Evolutionary conservation across 2,329 filamentous ascomycete species (phyloP).

Genomic region (Pestalotiopsis sp.): DNA sequence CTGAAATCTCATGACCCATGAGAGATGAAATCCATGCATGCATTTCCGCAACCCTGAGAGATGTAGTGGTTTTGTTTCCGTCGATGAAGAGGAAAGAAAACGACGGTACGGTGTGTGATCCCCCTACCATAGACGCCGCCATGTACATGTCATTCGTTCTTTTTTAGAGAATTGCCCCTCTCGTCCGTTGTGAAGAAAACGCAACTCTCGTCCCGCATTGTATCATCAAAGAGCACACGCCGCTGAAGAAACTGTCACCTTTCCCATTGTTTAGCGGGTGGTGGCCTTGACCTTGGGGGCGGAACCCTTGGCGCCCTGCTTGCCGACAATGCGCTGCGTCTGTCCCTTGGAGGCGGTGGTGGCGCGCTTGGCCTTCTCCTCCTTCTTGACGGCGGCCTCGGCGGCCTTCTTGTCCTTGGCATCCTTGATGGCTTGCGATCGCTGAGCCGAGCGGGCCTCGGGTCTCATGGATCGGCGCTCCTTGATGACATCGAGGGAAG

Average conservation of each 20-base stretch:
- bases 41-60: constrained; percentile 29
- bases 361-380: constrained; percentile 96
- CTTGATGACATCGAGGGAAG: constrained; percentile 99
- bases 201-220: constrained; percentile 18
- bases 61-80: constrained; percentile 24
- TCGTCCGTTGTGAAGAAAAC: constrained; percentile 22
- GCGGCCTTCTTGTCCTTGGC: constrained; percentile 98
- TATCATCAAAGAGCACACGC: constrained; percentile 14
- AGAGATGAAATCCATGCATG: constrained; percentile 27
- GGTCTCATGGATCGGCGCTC: constrained; percentile 94
- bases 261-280: constrained; percentile 69
- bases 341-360: constrained; percentile 75
- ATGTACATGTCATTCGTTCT: constrained; percentile 26
- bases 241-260: not conserved
- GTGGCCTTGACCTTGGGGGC: constrained; percentile 83
- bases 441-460: constrained; percentile 91
- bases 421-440: constrained; percentile 89
- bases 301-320: constrained; percentile 95
- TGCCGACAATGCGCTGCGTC: constrained; percentile 81
- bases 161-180: constrained; percentile 3
- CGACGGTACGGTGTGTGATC: constrained; percentile 27
- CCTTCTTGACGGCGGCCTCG: constrained; percentile 91
- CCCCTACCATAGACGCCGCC: constrained; percentile 35
- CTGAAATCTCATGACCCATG: constrained; percentile 29
- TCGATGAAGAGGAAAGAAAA: constrained; percentile 11